phyloP scores from a whole-genome alignment of 1,284 basidiomycete species.

The Boletus semigastroideus region DNA sequence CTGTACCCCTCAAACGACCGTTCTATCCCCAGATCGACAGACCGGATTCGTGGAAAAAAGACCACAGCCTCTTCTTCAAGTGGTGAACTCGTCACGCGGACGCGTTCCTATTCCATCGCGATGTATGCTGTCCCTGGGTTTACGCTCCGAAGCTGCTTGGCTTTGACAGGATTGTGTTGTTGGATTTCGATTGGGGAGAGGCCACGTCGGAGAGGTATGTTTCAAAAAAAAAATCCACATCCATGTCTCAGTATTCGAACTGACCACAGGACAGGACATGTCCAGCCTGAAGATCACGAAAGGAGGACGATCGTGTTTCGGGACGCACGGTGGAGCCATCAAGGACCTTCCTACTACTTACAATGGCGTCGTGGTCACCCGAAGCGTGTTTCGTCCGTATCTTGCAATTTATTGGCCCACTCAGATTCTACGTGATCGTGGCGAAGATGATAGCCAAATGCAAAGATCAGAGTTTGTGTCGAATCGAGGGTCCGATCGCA shows the following conservation, averaged over 20 bases:
- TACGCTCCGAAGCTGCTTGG: neutral
- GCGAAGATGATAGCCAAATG: too few species aligned
- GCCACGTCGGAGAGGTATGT: neutral
- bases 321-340: too few species aligned
- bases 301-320: too few species aligned
- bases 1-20: neutral
- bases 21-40: neutral
- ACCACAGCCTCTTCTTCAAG: neutral
- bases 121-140: neutral
- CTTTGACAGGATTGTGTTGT: neutral
- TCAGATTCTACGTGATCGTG: too few species aligned
- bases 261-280: neutral
- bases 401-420: too few species aligned
- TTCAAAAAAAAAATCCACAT: too few species aligned
- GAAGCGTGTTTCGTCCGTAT: too few species aligned
- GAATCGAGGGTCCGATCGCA: too few species aligned
- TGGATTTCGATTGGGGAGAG: neutral
- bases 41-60: neutral
- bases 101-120: neutral
- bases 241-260: neutral
- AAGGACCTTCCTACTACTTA: too few species aligned
- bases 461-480: too few species aligned
- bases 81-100: neutral
- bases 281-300: too few species aligned
- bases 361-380: too few species aligned